These are phyloP conservation scores for Penicillium tannophilum DNA, from an alignment of 495 filamentous ascomycete species.

Conservation along the genomic window DNA sequence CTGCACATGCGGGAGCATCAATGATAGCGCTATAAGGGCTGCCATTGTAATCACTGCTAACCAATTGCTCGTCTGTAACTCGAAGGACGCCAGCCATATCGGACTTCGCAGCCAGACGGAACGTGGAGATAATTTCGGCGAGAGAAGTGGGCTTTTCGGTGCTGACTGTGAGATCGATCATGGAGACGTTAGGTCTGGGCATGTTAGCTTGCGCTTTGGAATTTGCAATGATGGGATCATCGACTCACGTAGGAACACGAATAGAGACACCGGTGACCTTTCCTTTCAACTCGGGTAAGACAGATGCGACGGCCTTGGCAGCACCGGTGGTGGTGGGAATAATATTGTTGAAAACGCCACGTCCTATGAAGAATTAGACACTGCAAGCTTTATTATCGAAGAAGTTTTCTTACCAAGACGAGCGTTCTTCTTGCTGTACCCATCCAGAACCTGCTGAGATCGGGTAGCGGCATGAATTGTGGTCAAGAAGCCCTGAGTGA, in stretches of 20 bases:
- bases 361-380: conserved; percentile 18
- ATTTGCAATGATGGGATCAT: neutral
- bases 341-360: conserved; percentile 40
- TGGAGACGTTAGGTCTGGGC: conserved; percentile 37
- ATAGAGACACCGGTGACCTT: conserved; percentile 41
- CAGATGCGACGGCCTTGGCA: conserved; percentile 37
- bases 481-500: conserved; percentile 37
- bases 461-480: conserved; percentile 39
- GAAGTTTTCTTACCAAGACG: conserved; percentile 26
- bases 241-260: conserved; percentile 37
- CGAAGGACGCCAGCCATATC: conserved; percentile 32
- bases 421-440: conserved; percentile 43
- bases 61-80: conserved; percentile 36
- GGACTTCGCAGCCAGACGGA: conserved; percentile 33
- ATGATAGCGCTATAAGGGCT: conserved; percentile 35
- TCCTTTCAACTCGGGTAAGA: conserved; percentile 34
- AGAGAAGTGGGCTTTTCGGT: conserved; percentile 36
- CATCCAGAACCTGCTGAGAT: conserved; percentile 42
- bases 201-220: neutral
- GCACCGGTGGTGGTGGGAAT: conserved; percentile 40
- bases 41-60: conserved; percentile 38
- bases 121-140: conserved; percentile 34
- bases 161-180: conserved; percentile 41
- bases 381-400: neutral
- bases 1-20: conserved; percentile 33